Conservation (phyloP, 2,329 filamentous ascomycete genomes). For the Thelonectria rubi region DNA sequence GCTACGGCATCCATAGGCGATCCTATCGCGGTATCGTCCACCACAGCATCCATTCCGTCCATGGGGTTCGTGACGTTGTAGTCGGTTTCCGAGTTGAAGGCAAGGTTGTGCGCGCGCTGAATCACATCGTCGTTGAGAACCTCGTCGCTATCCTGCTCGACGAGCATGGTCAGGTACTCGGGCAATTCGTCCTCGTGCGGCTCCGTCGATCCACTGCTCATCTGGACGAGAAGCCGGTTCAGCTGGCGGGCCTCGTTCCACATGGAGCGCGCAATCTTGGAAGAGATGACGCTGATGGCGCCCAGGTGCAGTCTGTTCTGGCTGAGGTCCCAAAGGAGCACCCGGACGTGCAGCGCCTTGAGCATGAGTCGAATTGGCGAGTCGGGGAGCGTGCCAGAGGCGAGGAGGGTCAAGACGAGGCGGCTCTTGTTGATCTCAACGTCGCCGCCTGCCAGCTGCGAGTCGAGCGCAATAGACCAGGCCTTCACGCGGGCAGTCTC, state of each 20-base stretch:
- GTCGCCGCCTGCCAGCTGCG: constrained; percentile 90
- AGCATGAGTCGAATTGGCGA: constrained; percentile 88
- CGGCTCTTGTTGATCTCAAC: constrained; percentile 88
- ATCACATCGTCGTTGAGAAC: constrained; percentile 81
- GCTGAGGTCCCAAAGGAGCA: constrained; percentile 82
- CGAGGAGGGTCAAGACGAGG: constrained; percentile 84
- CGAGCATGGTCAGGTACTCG: constrained; percentile 76
- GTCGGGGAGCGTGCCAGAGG: constrained; percentile 85
- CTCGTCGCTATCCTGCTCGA: constrained; percentile 82
- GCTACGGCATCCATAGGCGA: constrained; percentile 90
- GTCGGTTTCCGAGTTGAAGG: constrained; percentile 83
- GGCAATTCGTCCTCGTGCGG: constrained; percentile 71
- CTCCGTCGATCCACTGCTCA: constrained; percentile 52
- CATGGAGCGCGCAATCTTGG: constrained; percentile 75
- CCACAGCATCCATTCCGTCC: constrained; percentile 81
- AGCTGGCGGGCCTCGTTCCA: constrained; percentile 84
- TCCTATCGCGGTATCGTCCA: constrained; percentile 84
- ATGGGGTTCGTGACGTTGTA: constrained; percentile 70
- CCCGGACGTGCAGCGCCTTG: constrained; percentile 89
- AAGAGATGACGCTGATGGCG: constrained; percentile 74
- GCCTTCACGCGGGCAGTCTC: constrained; percentile 88
- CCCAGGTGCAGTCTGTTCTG: constrained; percentile 71
- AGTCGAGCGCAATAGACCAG: constrained; percentile 92
- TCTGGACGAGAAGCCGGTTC: constrained; percentile 56
- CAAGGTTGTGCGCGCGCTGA: constrained; percentile 87